Base-by-base conservation (phyloP, 352 stramenopile genomes). In the Plasmopara viticola region DNA sequence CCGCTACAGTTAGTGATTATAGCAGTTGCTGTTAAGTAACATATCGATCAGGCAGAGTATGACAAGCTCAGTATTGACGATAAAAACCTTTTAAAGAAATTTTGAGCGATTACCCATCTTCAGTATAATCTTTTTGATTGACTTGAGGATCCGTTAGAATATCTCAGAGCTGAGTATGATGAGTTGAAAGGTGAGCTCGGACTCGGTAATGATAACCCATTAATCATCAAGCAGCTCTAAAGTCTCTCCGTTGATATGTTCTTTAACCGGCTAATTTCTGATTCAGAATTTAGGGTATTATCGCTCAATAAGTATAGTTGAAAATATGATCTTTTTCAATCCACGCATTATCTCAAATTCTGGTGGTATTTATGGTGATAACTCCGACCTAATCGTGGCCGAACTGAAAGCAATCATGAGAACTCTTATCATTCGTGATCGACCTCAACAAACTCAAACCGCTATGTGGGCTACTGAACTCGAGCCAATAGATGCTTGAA, bases 401-500 rank as follows among this genome's bases (percentile, higher is more conserved):
- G 45, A 60, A 10, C 44, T 60, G 5, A 60, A 60, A 53, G 6
- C 44, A 0, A 54, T 60, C 31, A 60, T 60, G 53, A 62, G 57
- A 38, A 48, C 38, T 38, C 10, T 48, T 39, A 48, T 48, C 43
- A 48, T 48, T 33, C 2, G 38, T 48, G 43, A 48, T 13, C 43
- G 10, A 1, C 31, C 31, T 6, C 10, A 35, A 1, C 2, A 35
- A 12, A 35, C 31, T 35, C 31, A 35, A 10, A 25, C 43, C 38
- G 43, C 43, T 25, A 25, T 48, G 28, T 48, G 43, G 43, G 43
- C 43, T 28, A 48, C 43, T 5, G 53, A 49, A 48, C n/a, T n/a
- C n/a, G n/a, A n/a, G n/a, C n/a, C n/a, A n/a, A n/a, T 1, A 56
- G 42, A 38, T 50, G n/a, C 15, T 56, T 9, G 30, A 56, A 50